Conservation (phyloP, 2,329 filamentous ascomycete species). For the Graphilbum ipis-grandicollis region DNA sequence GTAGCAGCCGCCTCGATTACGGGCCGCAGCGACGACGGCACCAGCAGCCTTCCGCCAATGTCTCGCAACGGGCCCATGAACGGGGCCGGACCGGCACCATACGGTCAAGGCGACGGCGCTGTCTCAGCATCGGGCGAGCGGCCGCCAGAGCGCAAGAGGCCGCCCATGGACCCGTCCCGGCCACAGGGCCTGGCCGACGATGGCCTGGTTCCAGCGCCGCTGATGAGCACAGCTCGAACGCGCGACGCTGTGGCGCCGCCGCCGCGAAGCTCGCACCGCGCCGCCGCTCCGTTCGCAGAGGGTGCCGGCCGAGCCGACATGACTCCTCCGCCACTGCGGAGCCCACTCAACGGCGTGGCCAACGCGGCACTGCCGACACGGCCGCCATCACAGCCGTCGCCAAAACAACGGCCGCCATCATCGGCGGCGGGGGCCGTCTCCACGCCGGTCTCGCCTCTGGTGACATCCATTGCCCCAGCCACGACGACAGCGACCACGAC, state of each 20-base stretch:
- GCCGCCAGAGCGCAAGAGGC: conserved; percentile 46
- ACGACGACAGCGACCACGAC: too few relatives aligned
- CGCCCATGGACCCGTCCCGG: conserved; percentile 45
- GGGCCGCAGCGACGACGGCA: conserved; percentile 31
- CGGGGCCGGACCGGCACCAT: conserved; percentile 9
- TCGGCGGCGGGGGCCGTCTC: too few relatives aligned
- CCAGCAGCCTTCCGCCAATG: conserved; percentile 26
- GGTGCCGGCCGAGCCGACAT: not conserved
- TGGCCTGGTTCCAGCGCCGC: conserved; percentile 38
- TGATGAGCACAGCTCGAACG: conserved; percentile 33
- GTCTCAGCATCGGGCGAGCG: conserved; percentile 25
- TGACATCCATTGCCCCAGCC: too few relatives aligned
- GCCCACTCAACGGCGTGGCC: conserved; percentile 4
- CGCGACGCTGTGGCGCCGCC: conserved; percentile 29
- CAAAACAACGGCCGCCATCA: not conserved
- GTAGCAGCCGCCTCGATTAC: conserved; percentile 29
- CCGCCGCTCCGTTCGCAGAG: conserved; percentile 1
- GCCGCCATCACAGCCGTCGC: conserved; percentile 1
- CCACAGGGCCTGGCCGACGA: conserved; percentile 29
- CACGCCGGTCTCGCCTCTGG: too few relatives aligned
- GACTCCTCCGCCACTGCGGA: conserved; percentile 6
- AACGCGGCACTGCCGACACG: not conserved
- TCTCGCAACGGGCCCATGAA: conserved; percentile 27
- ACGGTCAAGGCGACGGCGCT: conserved; percentile 9
- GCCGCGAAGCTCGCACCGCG: conserved; percentile 20